A percentile compares a stretch with the other conserved stretches of the same genome.
Conservation (phyloP, 805 yeast genomes). For the Grigorovia transvaalensis region DNA sequence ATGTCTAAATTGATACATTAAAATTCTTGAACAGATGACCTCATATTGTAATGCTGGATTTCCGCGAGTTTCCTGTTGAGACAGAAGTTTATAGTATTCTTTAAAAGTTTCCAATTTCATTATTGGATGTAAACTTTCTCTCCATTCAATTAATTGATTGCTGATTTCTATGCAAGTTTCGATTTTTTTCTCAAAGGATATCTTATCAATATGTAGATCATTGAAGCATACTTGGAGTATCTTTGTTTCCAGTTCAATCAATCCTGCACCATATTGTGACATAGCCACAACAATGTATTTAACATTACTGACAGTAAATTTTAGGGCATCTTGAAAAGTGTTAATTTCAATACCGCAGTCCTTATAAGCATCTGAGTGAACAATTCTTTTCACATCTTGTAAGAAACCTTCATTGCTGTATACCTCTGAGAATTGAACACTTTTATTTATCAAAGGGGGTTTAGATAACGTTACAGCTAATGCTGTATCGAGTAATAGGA, state of each 20-base stretch:
- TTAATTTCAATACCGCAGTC: background rate
- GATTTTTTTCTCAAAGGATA: constrained; percentile 9
- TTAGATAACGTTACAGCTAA: constrained; percentile 7
- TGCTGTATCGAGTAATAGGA: constrained; percentile 14
- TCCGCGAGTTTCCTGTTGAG: constrained; percentile 1
- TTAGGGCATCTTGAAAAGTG: constrained; percentile 4
- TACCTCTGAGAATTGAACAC: constrained; percentile 2
- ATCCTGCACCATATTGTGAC: constrained; percentile 6
- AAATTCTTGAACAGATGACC: constrained; percentile 5
- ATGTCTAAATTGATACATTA: constrained; percentile 8
- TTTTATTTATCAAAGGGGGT: constrained; percentile 8
- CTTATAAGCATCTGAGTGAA: background rate
- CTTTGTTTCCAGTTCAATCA: constrained; percentile 6
- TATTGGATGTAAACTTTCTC: constrained; percentile 6
- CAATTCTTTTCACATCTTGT: constrained; percentile 1
- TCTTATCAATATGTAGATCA: constrained; percentile 2
- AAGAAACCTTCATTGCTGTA: constrained; percentile 6
- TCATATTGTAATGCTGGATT: constrained; percentile 5
- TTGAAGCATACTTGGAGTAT: constrained; percentile 6
- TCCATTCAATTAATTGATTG: constrained; percentile 7
- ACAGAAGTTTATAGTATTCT: constrained; percentile 5
- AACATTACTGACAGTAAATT: constrained; percentile 1
- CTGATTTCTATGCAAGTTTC: constrained; percentile 5
- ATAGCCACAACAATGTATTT: constrained; percentile 3
- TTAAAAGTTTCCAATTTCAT: constrained; percentile 8